Evolutionary conservation across 768 basidiomycete species (phyloP).

Genomic region (Sporobolomyces phaffii): DNA sequence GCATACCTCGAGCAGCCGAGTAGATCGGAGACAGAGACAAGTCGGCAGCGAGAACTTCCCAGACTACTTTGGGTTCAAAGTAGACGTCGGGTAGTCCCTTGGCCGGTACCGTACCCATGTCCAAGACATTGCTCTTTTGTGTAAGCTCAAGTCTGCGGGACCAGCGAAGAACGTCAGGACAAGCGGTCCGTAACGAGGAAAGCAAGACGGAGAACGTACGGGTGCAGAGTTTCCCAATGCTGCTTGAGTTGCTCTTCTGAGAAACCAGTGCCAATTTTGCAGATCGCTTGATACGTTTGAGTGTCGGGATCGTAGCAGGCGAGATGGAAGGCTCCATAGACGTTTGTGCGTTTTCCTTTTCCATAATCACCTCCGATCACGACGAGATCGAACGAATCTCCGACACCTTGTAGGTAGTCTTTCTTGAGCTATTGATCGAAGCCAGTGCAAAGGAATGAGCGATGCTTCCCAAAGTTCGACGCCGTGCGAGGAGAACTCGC

Average conservation of each 20-base stretch:
- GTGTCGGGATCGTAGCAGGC: constrained; percentile 93
- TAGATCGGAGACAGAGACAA: constrained; percentile 93
- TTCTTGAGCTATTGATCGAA: constrained; percentile 98
- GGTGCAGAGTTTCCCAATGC: constrained; percentile 74
- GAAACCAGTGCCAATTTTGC: constrained; percentile 98
- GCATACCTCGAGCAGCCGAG: constrained; percentile 83
- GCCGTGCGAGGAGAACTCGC: constrained; percentile 52
- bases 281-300: constrained; percentile 93
- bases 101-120: constrained; percentile 83
- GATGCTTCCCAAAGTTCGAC: no score
- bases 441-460: no score
- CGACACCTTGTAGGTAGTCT: constrained; percentile 91
- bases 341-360: constrained; percentile 93
- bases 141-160: constrained; percentile 51
- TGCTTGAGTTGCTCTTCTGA: constrained; percentile 78
- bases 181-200: not conserved
- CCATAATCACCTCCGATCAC: constrained; percentile 98
- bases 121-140: constrained; percentile 72
- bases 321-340: constrained; percentile 94
- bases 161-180: not conserved
- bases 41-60: constrained; percentile 98
- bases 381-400: constrained; percentile 93
- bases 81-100: constrained; percentile 84
- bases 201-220: constrained; percentile 49
- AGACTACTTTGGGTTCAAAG: constrained; percentile 95